Evolutionary conservation across 352 stramenopile species (phyloP).

Genomic region (Globisporangium okanoganense): DNA sequence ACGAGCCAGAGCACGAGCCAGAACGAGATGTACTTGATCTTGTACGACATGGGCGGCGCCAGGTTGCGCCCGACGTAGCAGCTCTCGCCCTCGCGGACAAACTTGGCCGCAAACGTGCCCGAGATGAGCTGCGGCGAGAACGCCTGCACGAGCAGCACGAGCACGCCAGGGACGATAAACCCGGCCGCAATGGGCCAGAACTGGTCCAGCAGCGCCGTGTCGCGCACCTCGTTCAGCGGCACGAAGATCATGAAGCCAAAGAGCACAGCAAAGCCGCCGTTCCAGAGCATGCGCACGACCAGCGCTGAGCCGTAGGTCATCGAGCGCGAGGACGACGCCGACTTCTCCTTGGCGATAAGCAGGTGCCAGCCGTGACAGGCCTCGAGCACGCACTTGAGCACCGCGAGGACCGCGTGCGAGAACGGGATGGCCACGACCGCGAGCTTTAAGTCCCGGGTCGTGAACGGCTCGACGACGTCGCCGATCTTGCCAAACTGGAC

Average conservation of each 20-base stretch:
- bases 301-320: slow-evolving; percentile 59
- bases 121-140: slow-evolving; percentile 51
- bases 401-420: slow-evolving; percentile 40
- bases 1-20: slow-evolving; percentile 60
- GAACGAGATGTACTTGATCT: slow-evolving; percentile 64
- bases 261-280: slow-evolving; percentile 44
- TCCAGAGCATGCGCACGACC: slow-evolving; percentile 53
- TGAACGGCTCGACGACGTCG: slow-evolving; percentile 48
- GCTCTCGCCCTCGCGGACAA: slow-evolving; percentile 65
- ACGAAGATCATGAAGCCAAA: slow-evolving; percentile 68
- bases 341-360: slow-evolving; percentile 40
- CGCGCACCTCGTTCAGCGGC: slow-evolving; percentile 38
- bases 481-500: slow-evolving; percentile 53
- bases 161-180: slow-evolving; percentile 42
- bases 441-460: slow-evolving; percentile 48
- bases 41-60: slow-evolving; percentile 47
- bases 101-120: slow-evolving; percentile 59
- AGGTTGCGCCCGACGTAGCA: slow-evolving; percentile 73
- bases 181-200: slow-evolving; percentile 35
- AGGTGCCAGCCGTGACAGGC: slow-evolving; percentile 66
- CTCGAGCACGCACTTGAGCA: slow-evolving; percentile 64
- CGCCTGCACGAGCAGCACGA: slow-evolving; percentile 50
- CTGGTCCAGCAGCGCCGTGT: slow-evolving; percentile 42
- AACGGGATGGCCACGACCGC: slow-evolving; percentile 48
- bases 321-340: slow-evolving; percentile 45